These are phyloP conservation scores for Stromatinia cepivora DNA, from an alignment of 2,329 filamentous ascomycete species.

Conservation along the genomic window DNA sequence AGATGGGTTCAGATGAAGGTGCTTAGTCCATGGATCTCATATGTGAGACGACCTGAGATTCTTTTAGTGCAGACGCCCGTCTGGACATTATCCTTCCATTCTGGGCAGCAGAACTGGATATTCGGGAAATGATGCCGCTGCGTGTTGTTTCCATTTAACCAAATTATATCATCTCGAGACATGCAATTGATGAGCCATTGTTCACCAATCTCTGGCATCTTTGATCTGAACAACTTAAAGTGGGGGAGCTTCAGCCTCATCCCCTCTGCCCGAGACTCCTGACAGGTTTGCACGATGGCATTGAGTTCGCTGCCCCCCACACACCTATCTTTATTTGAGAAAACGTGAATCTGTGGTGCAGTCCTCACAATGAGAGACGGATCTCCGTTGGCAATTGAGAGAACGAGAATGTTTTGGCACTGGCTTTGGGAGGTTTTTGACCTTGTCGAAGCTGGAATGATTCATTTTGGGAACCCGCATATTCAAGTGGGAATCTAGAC, in stretches of 20 bases:
- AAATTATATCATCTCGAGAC: not conserved
- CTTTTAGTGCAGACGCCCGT: no score
- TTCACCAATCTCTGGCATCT: not conserved
- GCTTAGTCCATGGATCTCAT: not conserved
- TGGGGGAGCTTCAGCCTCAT: not conserved
- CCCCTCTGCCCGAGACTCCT: not conserved
- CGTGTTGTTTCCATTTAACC: not conserved
- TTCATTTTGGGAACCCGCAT: not conserved
- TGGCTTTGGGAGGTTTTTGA: not conserved
- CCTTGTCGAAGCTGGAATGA: no score
- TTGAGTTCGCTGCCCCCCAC: not conserved
- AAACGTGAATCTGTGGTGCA: not conserved
- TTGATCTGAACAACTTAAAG: not conserved
- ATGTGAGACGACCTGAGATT: not conserved
- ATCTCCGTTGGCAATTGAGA: not conserved
- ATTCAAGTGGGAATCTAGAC: no score
- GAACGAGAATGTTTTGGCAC: not conserved
- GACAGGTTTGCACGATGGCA: not conserved
- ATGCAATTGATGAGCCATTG: not conserved
- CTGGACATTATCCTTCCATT: not conserved
- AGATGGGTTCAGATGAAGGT: not conserved
- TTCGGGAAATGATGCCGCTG: no score
- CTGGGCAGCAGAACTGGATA: no score
- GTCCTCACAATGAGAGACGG: not conserved
- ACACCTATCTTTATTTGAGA: no score